Base-by-base conservation (phyloP, 1,139 yeast genomes). In the Debaryomycetaceae sp. region DNA sequence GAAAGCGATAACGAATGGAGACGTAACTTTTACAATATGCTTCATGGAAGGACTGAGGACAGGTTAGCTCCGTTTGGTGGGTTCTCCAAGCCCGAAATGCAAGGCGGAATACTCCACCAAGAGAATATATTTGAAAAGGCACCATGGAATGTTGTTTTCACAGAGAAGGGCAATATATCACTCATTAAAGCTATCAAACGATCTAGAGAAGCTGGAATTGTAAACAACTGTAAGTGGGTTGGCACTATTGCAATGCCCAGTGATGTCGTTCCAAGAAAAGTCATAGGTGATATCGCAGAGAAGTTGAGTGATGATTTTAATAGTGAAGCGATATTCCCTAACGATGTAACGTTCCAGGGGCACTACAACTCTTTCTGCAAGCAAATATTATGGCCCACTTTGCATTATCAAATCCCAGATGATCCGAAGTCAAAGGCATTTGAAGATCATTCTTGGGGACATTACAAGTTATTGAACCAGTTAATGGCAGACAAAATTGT, bases 331-430 rank as follows among this genome's bases (percentile, higher is more conserved):
- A 87, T 90, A 4, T 81, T 81, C 52, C 84, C 91, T 1, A 78
- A 80, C 52, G 98, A 93, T 63, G 66, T 79, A 20, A 82, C 90
- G 0, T 87, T 89, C 57, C 87, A 86, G 55, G 97, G 97, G 20
- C 96, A 90, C 57, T 93, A 93, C 65, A 80, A 81, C 47, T 87
- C 89, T 41, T 93, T 86, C 60, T 91, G 97, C 62, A 93, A 93
- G 62, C 95, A 90, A 58, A 87, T 93, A 39, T 71, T 93, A 51
- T 93, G 99, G 98, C 99, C 99, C 24, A 88, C 97, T 2, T 74
- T 95, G 52, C 99, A 93, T 60, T 95, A 93, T 61, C 97, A 93
- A 63, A 89, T 91, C 38, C 99, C 99, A 0, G 98, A 93, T 63
- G 85, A 90, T 57, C 96, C 97, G 42, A 88, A 87, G 55, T 85